Percentiles rank a stretch among this genome's conserved stretches.
phyloP scores from a whole-genome alignment of 257 asterid species.

The Solanum chiquidenum region DNA sequence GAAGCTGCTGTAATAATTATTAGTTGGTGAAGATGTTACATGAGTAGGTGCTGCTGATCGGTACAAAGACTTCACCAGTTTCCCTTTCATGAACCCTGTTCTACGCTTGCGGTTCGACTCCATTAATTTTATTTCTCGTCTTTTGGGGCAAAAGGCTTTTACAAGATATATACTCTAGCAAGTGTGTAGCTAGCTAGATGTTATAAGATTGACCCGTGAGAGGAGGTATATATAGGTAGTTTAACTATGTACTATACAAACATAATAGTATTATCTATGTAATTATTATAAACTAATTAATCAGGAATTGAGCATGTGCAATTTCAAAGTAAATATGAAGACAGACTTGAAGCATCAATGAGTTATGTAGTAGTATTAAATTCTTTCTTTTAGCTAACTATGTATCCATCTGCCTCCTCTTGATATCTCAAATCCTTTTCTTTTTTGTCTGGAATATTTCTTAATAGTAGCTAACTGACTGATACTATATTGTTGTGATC shows the following conservation, averaged over 20 bases:
- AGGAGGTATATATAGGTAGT: not conserved
- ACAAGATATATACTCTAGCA: not conserved
- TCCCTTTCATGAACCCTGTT: conserved; percentile 29
- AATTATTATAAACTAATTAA: not conserved
- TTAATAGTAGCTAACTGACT: not conserved
- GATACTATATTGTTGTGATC: not conserved
- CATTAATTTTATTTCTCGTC: not conserved
- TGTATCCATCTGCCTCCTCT: not conserved
- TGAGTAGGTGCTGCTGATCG: conserved; percentile 16
- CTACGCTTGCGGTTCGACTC: conserved; percentile 29
- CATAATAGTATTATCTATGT: not conserved
- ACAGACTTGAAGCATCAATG: not conserved
- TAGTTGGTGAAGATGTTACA: not conserved
- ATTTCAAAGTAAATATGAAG: not conserved
- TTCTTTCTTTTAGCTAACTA: not conserved
- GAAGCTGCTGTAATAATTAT: not conserved
- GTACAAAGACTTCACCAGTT: conserved; percentile 33
- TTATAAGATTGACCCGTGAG: not conserved
- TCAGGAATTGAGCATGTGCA: not conserved
- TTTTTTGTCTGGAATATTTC: not conserved
- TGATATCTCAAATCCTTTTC: not conserved
- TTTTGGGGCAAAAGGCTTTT: not conserved
- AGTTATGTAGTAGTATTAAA: not conserved
- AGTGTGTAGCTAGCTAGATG: not conserved
- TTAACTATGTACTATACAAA: not conserved